phyloP scores from a whole-genome alignment of 345 rosid genomes.

The Populus alba region DNA sequence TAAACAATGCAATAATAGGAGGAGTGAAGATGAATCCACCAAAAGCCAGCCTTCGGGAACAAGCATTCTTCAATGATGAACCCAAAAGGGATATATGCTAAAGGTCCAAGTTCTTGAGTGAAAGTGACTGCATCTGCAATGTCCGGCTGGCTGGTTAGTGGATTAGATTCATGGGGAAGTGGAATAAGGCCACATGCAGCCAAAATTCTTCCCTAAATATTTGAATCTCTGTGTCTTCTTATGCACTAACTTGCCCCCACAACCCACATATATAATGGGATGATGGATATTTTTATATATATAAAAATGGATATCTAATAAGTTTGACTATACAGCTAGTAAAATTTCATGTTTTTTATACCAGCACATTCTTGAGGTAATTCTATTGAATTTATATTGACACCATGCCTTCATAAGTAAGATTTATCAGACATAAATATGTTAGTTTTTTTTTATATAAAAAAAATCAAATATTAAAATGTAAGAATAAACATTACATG shows the following conservation, averaged over 20 bases:
- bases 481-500: background rate
- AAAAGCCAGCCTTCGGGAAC: conserved; percentile 21
- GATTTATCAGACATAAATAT: background rate
- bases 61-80: conserved; percentile 26
- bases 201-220: conserved; percentile 27
- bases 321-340: too few species aligned
- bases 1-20: conserved; percentile 5
- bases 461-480: too few species aligned
- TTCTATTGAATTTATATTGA: background rate
- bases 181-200: conserved; percentile 24
- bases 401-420: background rate
- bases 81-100: conserved; percentile 15
- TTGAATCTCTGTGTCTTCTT: conserved; percentile 28
- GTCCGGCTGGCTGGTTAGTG: conserved; percentile 20
- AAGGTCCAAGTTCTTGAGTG: conserved; percentile 19
- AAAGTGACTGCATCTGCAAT: conserved; percentile 11
- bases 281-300: background rate
- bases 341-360: too few species aligned
- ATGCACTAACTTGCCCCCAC: conserved; percentile 16
- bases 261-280: background rate
- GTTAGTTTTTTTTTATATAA: background rate
- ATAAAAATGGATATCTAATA: background rate
- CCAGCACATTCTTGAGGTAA: background rate
- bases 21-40: conserved; percentile 33
- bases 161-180: conserved; percentile 25